Evolutionary conservation across 129 eudicot species (phyloP).

Genomic region (Centrapalus pauciflorus): DNA sequence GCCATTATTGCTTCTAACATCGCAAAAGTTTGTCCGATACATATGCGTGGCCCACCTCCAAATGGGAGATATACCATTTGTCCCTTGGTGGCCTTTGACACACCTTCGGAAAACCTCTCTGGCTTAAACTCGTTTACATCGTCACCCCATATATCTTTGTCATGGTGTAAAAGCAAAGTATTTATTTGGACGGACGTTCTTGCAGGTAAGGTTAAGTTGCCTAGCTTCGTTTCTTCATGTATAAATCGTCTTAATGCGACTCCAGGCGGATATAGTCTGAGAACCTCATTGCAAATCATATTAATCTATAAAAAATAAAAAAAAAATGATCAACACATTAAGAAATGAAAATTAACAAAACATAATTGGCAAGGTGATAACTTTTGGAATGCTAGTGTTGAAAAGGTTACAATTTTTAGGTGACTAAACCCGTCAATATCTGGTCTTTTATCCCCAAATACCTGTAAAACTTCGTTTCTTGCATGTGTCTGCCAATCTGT

Average conservation of each 20-base stretch:
- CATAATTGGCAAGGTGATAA: not conserved
- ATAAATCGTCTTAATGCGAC: conserved; percentile 23
- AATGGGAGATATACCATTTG: conserved; percentile 48
- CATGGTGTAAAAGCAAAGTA: conserved; percentile 38
- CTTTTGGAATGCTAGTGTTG: not conserved
- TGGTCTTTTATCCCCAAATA: conserved; percentile 27
- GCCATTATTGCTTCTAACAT: conserved; percentile 56
- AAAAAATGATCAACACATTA: not conserved
- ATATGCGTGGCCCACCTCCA: conserved; percentile 67
- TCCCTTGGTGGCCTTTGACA: conserved; percentile 44
- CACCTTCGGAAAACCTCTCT: conserved; percentile 55
- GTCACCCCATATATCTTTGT: conserved; percentile 50
- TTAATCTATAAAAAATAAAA: not conserved
- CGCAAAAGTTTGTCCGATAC: conserved; percentile 61
- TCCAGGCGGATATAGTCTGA: conserved; percentile 51
- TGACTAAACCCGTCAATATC: conserved; percentile 33
- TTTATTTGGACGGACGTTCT: conserved; percentile 40
- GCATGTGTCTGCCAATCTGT: conserved; percentile 56
- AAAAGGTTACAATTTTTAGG: conserved; percentile 42
- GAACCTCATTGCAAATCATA: conserved; percentile 41
- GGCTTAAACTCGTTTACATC: conserved; percentile 62
- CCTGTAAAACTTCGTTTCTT: conserved; percentile 40
- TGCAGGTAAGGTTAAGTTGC: conserved; percentile 31
- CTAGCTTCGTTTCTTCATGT: conserved; percentile 37
- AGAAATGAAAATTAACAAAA: not conserved